Evolutionary conservation across 1,139 yeast genomes (phyloP).

Genomic region (Kurtzmaniella quercitrusa): DNA sequence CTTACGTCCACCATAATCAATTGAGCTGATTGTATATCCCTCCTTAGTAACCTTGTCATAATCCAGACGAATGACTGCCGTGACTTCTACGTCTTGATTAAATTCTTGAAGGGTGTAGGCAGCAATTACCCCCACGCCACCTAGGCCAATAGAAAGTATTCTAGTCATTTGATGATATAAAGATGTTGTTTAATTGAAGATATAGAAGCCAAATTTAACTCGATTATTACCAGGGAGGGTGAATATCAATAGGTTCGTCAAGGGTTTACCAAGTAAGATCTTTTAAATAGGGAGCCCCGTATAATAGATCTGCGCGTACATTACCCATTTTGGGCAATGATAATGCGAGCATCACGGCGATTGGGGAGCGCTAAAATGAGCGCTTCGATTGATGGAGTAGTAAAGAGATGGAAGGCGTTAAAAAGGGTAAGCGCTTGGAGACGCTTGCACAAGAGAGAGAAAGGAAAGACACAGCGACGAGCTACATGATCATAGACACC

Average conservation of each 20-base stretch:
- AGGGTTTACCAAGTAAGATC: too few species aligned
- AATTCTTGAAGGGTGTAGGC: slow-evolving; percentile 21
- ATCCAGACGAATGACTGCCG: slow-evolving; percentile 31
- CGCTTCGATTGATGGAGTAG: not conserved
- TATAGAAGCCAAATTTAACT: too few species aligned
- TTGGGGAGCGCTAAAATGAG: not conserved
- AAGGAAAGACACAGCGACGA: not conserved
- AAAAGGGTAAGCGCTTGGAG: not conserved
- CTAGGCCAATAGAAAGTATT: slow-evolving; percentile 59
- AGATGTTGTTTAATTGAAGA: too few species aligned
- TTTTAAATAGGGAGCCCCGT: not conserved
- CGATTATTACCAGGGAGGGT: too few species aligned
- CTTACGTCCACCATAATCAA: slow-evolving; percentile 20
- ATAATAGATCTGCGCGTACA: not conserved
- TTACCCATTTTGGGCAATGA: not conserved
- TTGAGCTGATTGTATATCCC: slow-evolving; percentile 28
- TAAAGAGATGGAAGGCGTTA: not conserved
- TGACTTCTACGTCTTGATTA: slow-evolving; percentile 23
- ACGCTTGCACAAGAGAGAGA: too few species aligned
- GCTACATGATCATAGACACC: too few species aligned
- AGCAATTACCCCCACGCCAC: slow-evolving; percentile 42
- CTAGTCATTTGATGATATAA: slow-evolving; percentile 17
- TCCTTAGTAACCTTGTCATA: slow-evolving; percentile 20
- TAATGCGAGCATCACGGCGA: not conserved
- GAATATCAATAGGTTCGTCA: too few species aligned